A percentile compares a stretch with the other conserved stretches of the same genome.
These are phyloP conservation scores for Pelargonium nanum DNA, from an alignment of 345 rosid species.

Conservation along the genomic window DNA sequence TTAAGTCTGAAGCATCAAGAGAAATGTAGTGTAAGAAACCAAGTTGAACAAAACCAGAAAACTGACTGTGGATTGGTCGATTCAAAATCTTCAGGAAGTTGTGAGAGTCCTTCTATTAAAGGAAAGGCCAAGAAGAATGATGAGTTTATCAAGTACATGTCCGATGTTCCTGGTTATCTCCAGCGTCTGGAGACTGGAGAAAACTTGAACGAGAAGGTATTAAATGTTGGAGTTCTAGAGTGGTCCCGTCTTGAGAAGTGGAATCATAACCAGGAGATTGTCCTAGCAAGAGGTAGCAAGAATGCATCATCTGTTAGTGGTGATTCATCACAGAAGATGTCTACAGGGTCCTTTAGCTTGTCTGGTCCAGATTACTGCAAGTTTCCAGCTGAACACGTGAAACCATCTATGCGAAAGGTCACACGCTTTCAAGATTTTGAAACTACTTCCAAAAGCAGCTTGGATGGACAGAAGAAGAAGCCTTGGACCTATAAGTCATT, in stretches of 20 bases:
- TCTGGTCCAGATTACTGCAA: constrained; percentile 17
- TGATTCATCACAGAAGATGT: constrained; percentile 15
- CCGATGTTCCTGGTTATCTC: constrained; percentile 62
- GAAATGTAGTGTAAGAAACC: constrained; percentile 21
- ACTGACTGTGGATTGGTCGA: constrained; percentile 18
- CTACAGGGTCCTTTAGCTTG: constrained; percentile 20
- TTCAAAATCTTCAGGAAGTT: constrained; percentile 21
- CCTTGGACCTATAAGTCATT: constrained; percentile 24
- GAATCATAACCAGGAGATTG: constrained; percentile 29
- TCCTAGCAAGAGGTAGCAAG: constrained; percentile 16
- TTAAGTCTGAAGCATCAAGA: constrained; percentile 22
- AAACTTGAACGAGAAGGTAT: constrained; percentile 43
- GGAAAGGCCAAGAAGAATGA: constrained; percentile 33
- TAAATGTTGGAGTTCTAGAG: constrained; percentile 86
- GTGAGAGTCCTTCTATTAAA: constrained; percentile 13
- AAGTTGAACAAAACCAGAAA: constrained; percentile 13
- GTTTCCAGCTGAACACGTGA: constrained; percentile 20
- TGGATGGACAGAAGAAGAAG: constrained; percentile 25
- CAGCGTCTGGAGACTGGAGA: constrained; percentile 42
- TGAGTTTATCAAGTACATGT: constrained; percentile 76
- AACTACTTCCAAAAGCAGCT: constrained; percentile 30
- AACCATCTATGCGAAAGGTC: constrained; percentile 24
- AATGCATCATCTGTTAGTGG: constrained; percentile 17
- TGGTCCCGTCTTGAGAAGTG: constrained; percentile 67
- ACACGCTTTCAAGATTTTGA: constrained; percentile 28